phyloP scores from a whole-genome alignment of 2,329 filamentous ascomycete genomes.

The Periglandula ipomoeae region DNA sequence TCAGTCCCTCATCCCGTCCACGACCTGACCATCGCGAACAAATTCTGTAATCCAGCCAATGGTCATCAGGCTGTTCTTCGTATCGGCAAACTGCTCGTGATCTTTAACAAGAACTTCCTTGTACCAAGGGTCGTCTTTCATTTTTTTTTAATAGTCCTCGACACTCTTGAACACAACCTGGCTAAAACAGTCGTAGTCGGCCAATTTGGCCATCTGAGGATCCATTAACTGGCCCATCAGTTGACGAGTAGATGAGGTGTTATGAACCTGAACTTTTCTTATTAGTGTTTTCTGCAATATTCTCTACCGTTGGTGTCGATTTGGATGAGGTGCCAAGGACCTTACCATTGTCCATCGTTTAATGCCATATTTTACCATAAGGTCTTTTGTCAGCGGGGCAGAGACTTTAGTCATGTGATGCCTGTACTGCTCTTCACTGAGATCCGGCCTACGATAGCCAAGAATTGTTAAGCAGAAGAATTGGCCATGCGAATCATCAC shows the following conservation, averaged over 20 bases:
- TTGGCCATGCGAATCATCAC: too few species aligned
- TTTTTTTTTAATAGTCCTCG: conserved; percentile 35
- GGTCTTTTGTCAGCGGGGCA: conserved; percentile 34
- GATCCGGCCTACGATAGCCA: conserved; percentile 37
- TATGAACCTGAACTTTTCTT: conserved; percentile 41
- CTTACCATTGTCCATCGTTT: conserved; percentile 34
- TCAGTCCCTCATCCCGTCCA: too few species aligned
- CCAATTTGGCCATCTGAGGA: conserved; percentile 36
- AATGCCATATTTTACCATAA: conserved; percentile 41
- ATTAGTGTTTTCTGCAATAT: too few species aligned
- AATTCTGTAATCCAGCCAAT: conserved; percentile 37
- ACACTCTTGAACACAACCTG: conserved; percentile 36
- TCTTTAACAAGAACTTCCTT: conserved; percentile 33
- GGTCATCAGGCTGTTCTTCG: conserved; percentile 35
- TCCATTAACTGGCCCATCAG: conserved; percentile 33
- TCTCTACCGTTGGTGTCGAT: too few species aligned
- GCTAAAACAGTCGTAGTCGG: conserved; percentile 39
- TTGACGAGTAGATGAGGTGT: conserved; percentile 14
- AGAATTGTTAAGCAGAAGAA: conserved; percentile 39
- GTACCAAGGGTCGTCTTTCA: conserved; percentile 41
- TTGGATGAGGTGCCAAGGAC: too few species aligned
- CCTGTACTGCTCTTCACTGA: conserved; percentile 37
- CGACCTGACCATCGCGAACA: conserved; percentile 26
- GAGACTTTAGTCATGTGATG: conserved; percentile 36
- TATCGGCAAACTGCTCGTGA: conserved; percentile 42